Evolutionary conservation across 2,329 filamentous ascomycete species (phyloP), one percentile per base, ranked within the genome.

Genomic region (Bertia moriformis): DNA sequence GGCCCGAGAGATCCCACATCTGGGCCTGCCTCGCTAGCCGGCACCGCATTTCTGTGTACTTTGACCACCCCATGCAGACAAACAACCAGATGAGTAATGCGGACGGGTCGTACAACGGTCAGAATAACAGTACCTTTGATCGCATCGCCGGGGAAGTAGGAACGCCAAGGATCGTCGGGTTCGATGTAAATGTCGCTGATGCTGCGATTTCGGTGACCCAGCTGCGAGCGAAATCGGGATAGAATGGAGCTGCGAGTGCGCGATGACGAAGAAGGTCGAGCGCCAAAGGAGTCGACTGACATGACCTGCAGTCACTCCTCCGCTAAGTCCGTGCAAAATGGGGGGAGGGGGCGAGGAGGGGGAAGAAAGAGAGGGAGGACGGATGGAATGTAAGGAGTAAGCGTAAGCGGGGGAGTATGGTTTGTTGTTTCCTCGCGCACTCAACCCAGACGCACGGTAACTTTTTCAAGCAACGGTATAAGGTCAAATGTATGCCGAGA

Each of bases 61-160:
- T 77, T 75, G 38, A 72, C 74, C 52, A 69, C 74, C 17, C 75
- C 75, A 58, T 78, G 73, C 43, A 80, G 56, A 48, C 69, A 72
- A 20, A 79, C 61, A 12, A 74, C 71, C 18, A 80, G 58, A 56
- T 80, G 75, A 5, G 75, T 79, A 43, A 79, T 69, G 40, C 74
- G 62, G 44, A 75, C 58, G 19, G 74, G 70, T 47, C 74, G 74
- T 37, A 69, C 55, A 33, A 78, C 67, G 42, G 70, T 74, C 45
- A 80, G 57, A 39, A 71, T 59, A 18, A 79, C 70, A 14, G 66
- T 67, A 18, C 75, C 75, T 43, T 66, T 72, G 40, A 79, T 68
- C n/a, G 62, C 51, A 51, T 79, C 75, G 14, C 75, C 75, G 1
- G 73, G 73, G 15, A 66, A 63, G 52, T 79, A 78, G 43, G 72